Evolutionary conservation across 192 early-diverging fungal species (phyloP).

Genomic region (Ambispora gerdemannii): DNA sequence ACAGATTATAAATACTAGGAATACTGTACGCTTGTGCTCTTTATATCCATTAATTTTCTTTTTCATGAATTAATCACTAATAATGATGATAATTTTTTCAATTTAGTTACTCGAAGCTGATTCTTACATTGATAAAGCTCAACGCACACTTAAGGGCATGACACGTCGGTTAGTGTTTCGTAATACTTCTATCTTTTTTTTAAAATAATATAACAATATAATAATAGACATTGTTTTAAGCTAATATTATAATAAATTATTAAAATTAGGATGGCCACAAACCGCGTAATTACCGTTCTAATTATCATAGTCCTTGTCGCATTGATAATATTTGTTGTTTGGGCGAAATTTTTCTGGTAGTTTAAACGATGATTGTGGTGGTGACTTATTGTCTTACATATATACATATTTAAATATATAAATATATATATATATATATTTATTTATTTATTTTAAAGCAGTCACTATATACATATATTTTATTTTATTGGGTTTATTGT

Average conservation of each 20-base stretch:
- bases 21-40: constrained; percentile 57
- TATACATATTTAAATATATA: no score
- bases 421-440: no score
- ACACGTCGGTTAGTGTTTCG: constrained; percentile 59
- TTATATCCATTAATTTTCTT: not conserved
- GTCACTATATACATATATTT: no score
- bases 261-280: constrained; percentile 69
- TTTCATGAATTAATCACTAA: not conserved
- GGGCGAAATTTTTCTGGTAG: constrained; percentile 63
- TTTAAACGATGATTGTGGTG: constrained; percentile 13
- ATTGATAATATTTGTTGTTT: constrained; percentile 82
- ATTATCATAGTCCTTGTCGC: constrained; percentile 79
- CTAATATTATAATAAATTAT: not conserved
- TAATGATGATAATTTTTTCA: not conserved
- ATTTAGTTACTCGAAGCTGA: constrained; percentile 73
- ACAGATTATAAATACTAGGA: constrained; percentile 80
- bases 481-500: no score
- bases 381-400: no score
- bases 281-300: constrained; percentile 82
- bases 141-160: constrained; percentile 68
- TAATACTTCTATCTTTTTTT: not conserved
- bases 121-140: constrained; percentile 64
- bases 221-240: constrained; percentile 5
- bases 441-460: no score
- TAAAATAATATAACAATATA: not conserved